Evolutionary conservation across 495 filamentous ascomycete genomes (phyloP).

Genomic region (Trichoderma gamsii): DNA sequence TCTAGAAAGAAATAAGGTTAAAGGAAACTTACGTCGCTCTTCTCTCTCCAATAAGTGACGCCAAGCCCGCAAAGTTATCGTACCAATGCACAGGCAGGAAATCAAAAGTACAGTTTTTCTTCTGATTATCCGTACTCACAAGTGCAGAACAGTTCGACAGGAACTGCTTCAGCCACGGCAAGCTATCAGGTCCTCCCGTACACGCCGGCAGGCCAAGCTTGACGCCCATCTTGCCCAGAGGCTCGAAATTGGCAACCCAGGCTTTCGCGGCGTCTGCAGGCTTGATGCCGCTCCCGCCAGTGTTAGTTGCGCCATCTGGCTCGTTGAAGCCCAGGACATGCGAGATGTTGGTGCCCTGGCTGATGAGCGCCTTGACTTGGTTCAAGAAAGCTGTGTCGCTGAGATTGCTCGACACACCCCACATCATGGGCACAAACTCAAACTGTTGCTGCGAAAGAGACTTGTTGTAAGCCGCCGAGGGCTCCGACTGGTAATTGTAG

Average conservation of each 20-base stretch:
- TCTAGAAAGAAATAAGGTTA: too few species aligned
- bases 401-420: slow-evolving; percentile 39
- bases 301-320: slow-evolving; percentile 44
- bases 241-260: slow-evolving; percentile 55
- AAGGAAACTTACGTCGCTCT: slow-evolving; percentile 22
- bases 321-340: slow-evolving; percentile 61
- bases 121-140: slow-evolving; percentile 19
- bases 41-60: slow-evolving; percentile 32
- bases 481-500: slow-evolving; percentile 54
- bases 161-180: slow-evolving; percentile 52
- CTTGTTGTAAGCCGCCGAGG: slow-evolving; percentile 35
- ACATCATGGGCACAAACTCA: slow-evolving; percentile 63
- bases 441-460: slow-evolving; percentile 31
- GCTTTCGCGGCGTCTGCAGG: slow-evolving; percentile 45
- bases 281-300: slow-evolving; percentile 48
- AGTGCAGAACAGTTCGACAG: slow-evolving; percentile 36
- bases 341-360: slow-evolving; percentile 41
- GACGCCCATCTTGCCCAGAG: slow-evolving; percentile 45
- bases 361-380: slow-evolving; percentile 37
- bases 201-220: slow-evolving; percentile 48
- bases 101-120: slow-evolving; percentile 46
- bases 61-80: slow-evolving; percentile 51
- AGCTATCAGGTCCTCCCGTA: slow-evolving; percentile 41
- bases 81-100: slow-evolving; percentile 66
- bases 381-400: slow-evolving; percentile 42